Base-by-base conservation (phyloP, 345 rosid species). In the Garcia nutans region DNA sequence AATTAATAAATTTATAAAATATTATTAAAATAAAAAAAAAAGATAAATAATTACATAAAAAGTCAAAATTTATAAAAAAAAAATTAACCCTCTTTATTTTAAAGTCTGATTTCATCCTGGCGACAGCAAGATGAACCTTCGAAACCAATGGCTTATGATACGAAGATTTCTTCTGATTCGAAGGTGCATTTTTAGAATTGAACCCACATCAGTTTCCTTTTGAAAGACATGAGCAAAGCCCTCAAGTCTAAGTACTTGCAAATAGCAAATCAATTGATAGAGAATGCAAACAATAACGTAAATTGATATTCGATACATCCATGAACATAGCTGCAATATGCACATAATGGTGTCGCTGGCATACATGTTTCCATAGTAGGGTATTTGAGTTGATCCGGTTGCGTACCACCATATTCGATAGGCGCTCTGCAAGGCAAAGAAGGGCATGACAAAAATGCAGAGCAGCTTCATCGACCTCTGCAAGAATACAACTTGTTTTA, bases 341-440 rank as follows among this genome's bases (percentile, higher is more conserved):
- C 96, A 94, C 0, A 82, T 71, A 8, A 94, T 41, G 59, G 84
- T 78, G 76, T 88, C 80, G 67, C 97, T 92, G 10, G 81, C 74
- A 59, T 83, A 74, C 7, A 74, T 75, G 82, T 89, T 91, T n/a
- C 79, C 75, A 10, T 83, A 58, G 79, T 88, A 91, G 56, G 97
- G 97, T 68, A 94, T 89, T 73, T 86, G 31, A 59, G 83, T 10
- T 3, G 75, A 82, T 72, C 97, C 98, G 1, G 93, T 80, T 71
- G 83, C 82, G 77, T 88, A 94, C 97, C 98, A 94, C 98, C 98
- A 94, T 57, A 92, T 87, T 82, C 89, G 90, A 83, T 94, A 94
- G 24, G 82, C 88, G n/a, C 81, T 81, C 87, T 94, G 96, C 0
- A 81, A 77, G 11, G 85, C 85, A 3, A 94, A 88, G 83, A 92